Percentiles rank a stretch among this genome's conserved stretches.
Evolutionary conservation across 202 grass and related monocot species (phyloP).

Genomic region (Elaeis oleifera): DNA sequence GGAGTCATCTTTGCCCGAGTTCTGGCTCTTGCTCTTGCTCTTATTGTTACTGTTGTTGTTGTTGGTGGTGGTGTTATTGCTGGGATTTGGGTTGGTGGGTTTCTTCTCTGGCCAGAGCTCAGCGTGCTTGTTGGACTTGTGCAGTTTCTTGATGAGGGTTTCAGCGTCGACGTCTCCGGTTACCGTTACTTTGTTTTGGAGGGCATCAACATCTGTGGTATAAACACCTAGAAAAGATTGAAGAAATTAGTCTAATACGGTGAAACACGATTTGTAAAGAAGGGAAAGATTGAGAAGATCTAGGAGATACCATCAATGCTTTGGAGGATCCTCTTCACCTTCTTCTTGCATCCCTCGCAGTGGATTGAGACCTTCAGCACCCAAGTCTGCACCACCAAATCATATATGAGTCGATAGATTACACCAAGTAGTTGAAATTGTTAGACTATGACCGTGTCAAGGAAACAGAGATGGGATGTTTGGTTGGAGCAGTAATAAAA

Average conservation of each 20-base stretch:
- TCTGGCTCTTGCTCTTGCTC: too few relatives aligned
- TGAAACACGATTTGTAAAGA: too few relatives aligned
- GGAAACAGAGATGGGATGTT: constrained; percentile 8
- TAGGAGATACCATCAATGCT: constrained; percentile 34
- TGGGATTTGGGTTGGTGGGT: constrained; percentile 17
- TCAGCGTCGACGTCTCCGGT: constrained; percentile 36
- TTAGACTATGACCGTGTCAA: constrained; percentile 3
- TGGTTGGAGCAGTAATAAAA: not conserved
- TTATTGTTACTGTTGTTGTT: constrained; percentile 31
- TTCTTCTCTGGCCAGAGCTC: constrained; percentile 42
- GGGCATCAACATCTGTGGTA: constrained; percentile 56
- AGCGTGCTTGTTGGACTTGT: constrained; percentile 70
- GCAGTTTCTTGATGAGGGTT: constrained; percentile 49
- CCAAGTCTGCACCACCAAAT: constrained; percentile 35
- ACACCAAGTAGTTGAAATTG: not conserved
- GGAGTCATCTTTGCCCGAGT: constrained; percentile 1
- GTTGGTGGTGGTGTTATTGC: constrained; percentile 10
- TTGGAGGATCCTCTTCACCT: constrained; percentile 66
- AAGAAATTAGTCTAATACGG: constrained; percentile 5
- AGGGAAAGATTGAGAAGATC: not conserved
- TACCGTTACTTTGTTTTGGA: constrained; percentile 59
- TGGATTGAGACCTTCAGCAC: constrained; percentile 83
- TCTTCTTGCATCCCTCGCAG: constrained; percentile 98
- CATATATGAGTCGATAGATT: too few relatives aligned
- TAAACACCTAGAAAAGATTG: constrained; percentile 43